Conservation (phyloP, 2,329 filamentous ascomycete genomes). For the Xylariaceae sp. region DNA sequence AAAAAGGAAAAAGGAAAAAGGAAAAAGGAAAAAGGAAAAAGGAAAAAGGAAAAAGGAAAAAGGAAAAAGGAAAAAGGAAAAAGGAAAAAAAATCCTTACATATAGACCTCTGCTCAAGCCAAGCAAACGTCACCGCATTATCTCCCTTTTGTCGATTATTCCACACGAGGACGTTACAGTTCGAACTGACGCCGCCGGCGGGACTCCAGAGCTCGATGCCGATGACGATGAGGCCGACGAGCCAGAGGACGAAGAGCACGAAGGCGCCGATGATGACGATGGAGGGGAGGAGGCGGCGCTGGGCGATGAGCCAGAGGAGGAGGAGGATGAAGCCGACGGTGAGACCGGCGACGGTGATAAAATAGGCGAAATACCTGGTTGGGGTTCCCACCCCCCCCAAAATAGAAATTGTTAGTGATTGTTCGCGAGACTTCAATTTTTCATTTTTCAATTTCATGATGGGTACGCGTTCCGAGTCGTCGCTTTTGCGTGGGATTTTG, state of each 20-base stretch:
- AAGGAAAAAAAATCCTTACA: slow-evolving; percentile 48
- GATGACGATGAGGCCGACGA: slow-evolving; percentile 58
- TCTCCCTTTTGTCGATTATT: slow-evolving; percentile 45
- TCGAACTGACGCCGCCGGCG: slow-evolving; percentile 50
- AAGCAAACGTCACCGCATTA: slow-evolving; percentile 52
- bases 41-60: no score
- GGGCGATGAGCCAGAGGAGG: slow-evolving; percentile 57
- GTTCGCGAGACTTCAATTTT: background rate
- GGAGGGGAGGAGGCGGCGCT: slow-evolving; percentile 54
- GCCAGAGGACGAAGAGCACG: slow-evolving; percentile 62
- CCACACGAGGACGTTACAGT: slow-evolving; percentile 55
- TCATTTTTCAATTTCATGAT: no score
- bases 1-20: no score
- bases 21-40: no score
- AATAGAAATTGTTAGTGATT: background rate
- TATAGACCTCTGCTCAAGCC: slow-evolving; percentile 58
- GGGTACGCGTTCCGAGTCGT: no score
- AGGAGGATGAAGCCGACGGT: slow-evolving; percentile 61
- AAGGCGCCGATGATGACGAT: slow-evolving; percentile 61
- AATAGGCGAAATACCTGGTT: slow-evolving; percentile 62
- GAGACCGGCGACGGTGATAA: slow-evolving; percentile 53
- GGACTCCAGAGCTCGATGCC: slow-evolving; percentile 60
- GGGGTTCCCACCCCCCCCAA: no score
- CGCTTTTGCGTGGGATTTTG: no score
- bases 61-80: no score